Base-by-base conservation (phyloP, 225 moss, liverwort and hornwort genomes). In the Marchantia paleacea region DNA sequence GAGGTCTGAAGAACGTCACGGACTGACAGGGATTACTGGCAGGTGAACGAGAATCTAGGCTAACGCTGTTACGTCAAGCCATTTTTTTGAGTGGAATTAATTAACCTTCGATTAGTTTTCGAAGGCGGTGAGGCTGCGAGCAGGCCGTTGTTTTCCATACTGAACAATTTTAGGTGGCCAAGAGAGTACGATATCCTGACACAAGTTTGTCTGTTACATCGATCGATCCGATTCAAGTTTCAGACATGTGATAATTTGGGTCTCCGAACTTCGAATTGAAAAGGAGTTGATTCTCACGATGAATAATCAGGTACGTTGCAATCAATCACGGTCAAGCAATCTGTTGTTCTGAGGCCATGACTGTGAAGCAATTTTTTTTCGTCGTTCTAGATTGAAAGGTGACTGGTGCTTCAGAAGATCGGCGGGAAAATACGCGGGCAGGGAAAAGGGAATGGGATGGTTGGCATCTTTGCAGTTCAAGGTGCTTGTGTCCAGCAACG, bases 291-390 rank as follows among this genome's bases (percentile, higher is more conserved):
- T 68, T 68, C 30, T 68, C 30, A 25, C 50, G 8, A 73, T 73
- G 74, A 74, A 74, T 19, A 74, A 74, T 74, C 74, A 55, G 74
- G 74, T 74, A 54, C 31, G 22, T 52, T 29, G 8, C 28, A 29
- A 13, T 50, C 25, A 18, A 48, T 29, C 49, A 6, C 50, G 10
- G 4, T 19, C 72, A 49, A 48, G 8, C 25, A 50, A 66, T 66
- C 12, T 16, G 15, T 20, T 58, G 58, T 16, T 58, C 13, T 58
- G 15, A 15, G 58, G 16, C 58, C 58, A 15, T 14, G 18, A 18
- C 5, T 16, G 58, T 12, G 58, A 15, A 58, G 0, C 66, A 11
- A 28, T 66, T 11, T 29, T 13, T 12, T 28, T 28, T 11, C 19
- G 28, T 28, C 12, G 28, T 66, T 66, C 28, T 66, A 29, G 10